Conservation (phyloP, 768 basidiomycete genomes). For the Hericium rajendrae region DNA sequence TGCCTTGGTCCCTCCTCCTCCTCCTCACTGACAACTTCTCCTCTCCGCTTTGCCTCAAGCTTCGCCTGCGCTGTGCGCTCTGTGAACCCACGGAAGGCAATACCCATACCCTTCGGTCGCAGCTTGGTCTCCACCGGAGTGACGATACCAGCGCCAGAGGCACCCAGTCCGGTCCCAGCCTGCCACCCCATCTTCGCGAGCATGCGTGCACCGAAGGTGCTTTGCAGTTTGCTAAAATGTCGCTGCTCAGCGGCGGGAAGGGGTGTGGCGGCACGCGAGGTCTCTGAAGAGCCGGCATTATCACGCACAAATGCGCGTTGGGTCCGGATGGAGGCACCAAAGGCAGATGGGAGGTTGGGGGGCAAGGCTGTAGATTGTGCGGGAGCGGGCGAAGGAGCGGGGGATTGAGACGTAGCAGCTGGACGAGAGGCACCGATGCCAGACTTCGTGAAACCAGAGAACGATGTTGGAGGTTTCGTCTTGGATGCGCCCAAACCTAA, state of each 20-base stretch:
- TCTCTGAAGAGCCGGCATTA: constrained; percentile 26
- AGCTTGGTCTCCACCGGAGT: constrained; percentile 79
- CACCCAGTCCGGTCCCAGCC: constrained; percentile 70
- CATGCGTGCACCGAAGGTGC: constrained; percentile 80
- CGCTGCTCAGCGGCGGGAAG: constrained; percentile 57
- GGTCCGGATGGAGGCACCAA: constrained; percentile 27
- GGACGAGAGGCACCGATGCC: constrained; percentile 32
- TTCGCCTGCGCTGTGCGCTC: constrained; percentile 84
- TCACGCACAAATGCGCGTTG: constrained; percentile 51
- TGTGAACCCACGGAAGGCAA: constrained; percentile 79
- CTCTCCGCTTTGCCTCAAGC: constrained; percentile 65
- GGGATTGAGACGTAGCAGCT: constrained; percentile 12
- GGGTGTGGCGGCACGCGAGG: constrained; percentile 35
- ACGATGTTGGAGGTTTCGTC: constrained; percentile 10
- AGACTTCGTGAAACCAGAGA: constrained; percentile 30
- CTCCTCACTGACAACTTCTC: constrained; percentile 68
- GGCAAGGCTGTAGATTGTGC: constrained; percentile 19
- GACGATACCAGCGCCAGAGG: constrained; percentile 72
- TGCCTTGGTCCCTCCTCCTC: constrained; percentile 44
- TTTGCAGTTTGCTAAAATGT: constrained; percentile 77
- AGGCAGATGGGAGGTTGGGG: constrained; percentile 28
- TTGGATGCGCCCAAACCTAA: constrained; percentile 30
- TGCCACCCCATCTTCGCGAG: constrained; percentile 96
- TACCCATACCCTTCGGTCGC: constrained; percentile 78
- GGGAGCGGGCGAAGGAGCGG: constrained; percentile 28